Evolutionary conservation across 2,329 filamentous ascomycete species (phyloP), one percentile per base, ranked within the genome.

Genomic region (Thielaviopsis musarum): DNA sequence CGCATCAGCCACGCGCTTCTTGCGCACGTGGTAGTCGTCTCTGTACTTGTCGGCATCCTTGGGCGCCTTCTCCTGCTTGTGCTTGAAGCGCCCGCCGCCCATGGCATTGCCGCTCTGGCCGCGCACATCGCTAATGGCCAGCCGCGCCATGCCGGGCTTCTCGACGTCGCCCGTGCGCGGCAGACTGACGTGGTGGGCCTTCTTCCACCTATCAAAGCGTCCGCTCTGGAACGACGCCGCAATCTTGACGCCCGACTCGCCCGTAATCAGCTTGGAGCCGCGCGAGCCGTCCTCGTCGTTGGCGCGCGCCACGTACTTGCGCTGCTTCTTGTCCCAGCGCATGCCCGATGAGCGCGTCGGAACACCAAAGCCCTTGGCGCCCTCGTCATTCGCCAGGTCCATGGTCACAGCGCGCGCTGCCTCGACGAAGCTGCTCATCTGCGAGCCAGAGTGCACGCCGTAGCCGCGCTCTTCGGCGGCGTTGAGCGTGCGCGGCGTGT

Each of bases 271-370:
- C 68, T 79, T 80, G 62, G 73, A 70, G 54, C 80, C 79, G 68
- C 84, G 85, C 66, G 76, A 94, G 48, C 93, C 93, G 73, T 98
- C 94, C 66, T 95, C 88, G 73, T 98, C 93, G 76, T 98, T 97
- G 66, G 83, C 83, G 41, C 88, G 82, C 13, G 88, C 78, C 41
- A 98, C 91, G 73, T 97, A 98, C 73, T 96, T 97, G 73, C 88
- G 94, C 67, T 83, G 82, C 72, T 95, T 95, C 75, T 94, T 91
- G 75, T 98, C 93, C 93, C 93, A 98, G 65, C 93, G 85, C 83
- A 95, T 85, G 19, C 61, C 56, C 48, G 60, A 59, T 55, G 83
- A 73, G 66, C 84, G 85, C 54, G 84, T 80, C 2, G 89, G 82
- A 66, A 88, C 83, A 63, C 83, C 90, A 69, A 96, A 94, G 1